phyloP scores from a whole-genome alignment of 164 flowering plant genomes.

The Dillenia turbinata region DNA sequence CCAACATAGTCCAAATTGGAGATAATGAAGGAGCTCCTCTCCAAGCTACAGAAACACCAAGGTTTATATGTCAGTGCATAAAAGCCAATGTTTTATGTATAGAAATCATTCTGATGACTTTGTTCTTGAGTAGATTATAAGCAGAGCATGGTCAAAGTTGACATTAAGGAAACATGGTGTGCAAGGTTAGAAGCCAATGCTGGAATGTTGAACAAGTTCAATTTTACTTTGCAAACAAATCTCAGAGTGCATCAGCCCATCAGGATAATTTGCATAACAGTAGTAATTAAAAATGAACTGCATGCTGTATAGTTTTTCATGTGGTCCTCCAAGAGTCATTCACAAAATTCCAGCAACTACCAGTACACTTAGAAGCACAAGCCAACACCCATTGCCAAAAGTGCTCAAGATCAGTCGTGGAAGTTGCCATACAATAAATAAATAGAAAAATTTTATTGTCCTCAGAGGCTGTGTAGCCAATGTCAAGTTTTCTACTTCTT shows the following conservation, averaged over 20 bases:
- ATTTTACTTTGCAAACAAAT: too few species aligned
- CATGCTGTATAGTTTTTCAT: slow-evolving; percentile 58
- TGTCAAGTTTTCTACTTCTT: slow-evolving; percentile 65
- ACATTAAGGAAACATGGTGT: too few species aligned
- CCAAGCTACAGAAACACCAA: slow-evolving; percentile 12
- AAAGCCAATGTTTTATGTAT: too few species aligned
- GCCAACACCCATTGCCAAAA: slow-evolving; percentile 61
- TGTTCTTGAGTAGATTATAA: too few species aligned
- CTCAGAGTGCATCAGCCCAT: too few species aligned
- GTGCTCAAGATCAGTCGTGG: slow-evolving; percentile 44
- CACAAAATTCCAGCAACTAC: slow-evolving; percentile 38
- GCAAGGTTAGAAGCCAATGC: too few species aligned
- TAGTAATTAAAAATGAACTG: too few species aligned
- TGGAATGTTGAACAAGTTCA: too few species aligned
- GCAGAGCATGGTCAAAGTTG: too few species aligned
- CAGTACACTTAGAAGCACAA: slow-evolving; percentile 40
- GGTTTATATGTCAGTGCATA: too few species aligned
- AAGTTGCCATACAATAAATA: slow-evolving; percentile 46
- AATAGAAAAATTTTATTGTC: slow-evolving; percentile 56
- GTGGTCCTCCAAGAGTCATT: slow-evolving; percentile 62
- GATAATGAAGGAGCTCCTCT: slow-evolving; percentile 9
- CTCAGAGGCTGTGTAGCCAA: slow-evolving; percentile 59
- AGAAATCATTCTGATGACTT: too few species aligned
- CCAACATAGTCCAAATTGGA: slow-evolving; percentile 18
- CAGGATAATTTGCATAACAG: neutral